Evolutionary conservation across 345 rosid genomes (phyloP), one percentile per base, ranked within the genome.

Genomic region (Dovyalis caffra): DNA sequence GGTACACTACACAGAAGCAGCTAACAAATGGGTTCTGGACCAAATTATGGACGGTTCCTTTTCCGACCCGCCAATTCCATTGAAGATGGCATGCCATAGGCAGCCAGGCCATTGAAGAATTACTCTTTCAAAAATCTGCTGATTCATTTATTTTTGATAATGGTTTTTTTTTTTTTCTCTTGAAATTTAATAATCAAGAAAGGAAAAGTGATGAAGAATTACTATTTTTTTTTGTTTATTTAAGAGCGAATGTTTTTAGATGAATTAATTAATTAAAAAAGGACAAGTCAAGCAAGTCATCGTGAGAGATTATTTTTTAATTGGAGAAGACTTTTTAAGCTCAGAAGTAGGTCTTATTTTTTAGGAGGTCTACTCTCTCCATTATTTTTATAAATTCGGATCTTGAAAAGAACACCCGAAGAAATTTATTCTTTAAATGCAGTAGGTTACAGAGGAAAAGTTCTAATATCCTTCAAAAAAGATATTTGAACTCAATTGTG

Each of bases 1-100:
- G 0, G 83, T 88, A 5, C 91, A 86, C 74, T 85, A 49, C 66
- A 86, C 89, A 23, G 63, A 86, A 60, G 88, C 88, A 1, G 91
- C 89, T 28, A 83, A 85, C 72, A 75, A 77, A 37, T 80, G 76
- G 74, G 77, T 88, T 11, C 79, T 76, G 43, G 60, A 86, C 3
- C 81, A 78, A 0, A 79, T 85, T 12, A 76, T 72, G 0, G 76
- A 65, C 9, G 89, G 91, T 3, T 62, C 84, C 2, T 83, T 69
- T 31, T 83, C 89, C 0, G 84, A 85, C 57, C 86, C 89, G 1
- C 84, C 84, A 7, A 28, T 63, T 77, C 80, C 87, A 3, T 60
- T 85, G 80, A 62, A 58, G 10, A 83, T 76, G 86, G 88, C 88
- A 31, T 87, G 90, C 76, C 83, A 73, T 18, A 71, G 74, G 35